Percentiles rank a stretch among this genome's conserved stretches.
These are phyloP conservation scores for Dactylis glomerata DNA, from an alignment of 176 grass and related monocot genomes.

Conservation along the genomic window DNA sequence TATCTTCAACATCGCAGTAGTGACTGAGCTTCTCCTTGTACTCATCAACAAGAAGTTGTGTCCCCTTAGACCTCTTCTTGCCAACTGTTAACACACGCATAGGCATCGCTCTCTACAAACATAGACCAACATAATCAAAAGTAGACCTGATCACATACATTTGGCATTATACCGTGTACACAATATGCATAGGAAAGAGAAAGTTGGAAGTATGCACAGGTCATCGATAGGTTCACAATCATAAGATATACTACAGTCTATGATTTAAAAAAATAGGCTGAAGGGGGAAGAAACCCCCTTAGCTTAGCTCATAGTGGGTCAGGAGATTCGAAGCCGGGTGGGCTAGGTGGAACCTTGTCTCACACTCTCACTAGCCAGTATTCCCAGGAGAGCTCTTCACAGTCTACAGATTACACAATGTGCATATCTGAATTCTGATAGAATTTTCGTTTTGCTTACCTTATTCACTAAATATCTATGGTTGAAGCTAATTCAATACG, in stretches of 20 bases:
- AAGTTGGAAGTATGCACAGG: not conserved
- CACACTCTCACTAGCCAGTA: too few relatives aligned
- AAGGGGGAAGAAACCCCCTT: not conserved
- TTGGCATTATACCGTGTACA: not conserved
- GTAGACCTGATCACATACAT: not conserved
- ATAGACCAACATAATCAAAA: not conserved
- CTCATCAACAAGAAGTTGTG: slow-evolving; percentile 80
- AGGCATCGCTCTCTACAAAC: slow-evolving; percentile 63
- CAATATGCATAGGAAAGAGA: not conserved
- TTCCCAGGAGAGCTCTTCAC: too few relatives aligned
- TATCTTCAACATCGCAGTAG: slow-evolving; percentile 74
- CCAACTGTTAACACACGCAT: slow-evolving; percentile 74
- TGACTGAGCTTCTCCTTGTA: slow-evolving; percentile 70
- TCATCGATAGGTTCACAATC: not conserved
- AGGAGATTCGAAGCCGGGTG: not conserved
- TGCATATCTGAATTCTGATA: not conserved
- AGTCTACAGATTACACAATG: not conserved
- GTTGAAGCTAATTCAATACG: not conserved
- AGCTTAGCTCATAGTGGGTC: not conserved
- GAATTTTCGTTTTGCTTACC: not conserved
- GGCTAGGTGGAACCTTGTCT: not conserved
- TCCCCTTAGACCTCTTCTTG: slow-evolving; percentile 82
- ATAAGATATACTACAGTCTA: not conserved
- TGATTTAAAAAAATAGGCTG: not conserved
- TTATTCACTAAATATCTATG: not conserved